These are phyloP conservation scores for Heritiera littoralis DNA, from an alignment of 345 rosid species.

Conservation along the genomic window DNA sequence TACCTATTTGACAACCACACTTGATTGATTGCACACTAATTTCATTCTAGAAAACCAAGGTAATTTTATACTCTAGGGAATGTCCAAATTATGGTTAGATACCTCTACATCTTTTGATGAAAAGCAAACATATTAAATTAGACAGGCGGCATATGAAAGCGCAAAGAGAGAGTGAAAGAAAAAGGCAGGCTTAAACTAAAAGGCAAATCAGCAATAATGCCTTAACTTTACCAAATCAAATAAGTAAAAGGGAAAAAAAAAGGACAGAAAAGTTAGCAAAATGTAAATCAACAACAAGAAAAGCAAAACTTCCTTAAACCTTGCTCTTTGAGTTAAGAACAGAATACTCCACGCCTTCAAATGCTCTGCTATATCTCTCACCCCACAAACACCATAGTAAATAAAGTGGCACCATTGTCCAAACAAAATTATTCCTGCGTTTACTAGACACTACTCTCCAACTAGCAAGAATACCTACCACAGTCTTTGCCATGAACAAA, in stretches of 20 bases:
- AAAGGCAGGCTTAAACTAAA: background rate
- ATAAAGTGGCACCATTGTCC: slow-evolving; percentile 26
- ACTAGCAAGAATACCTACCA: background rate
- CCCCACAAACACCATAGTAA: slow-evolving; percentile 25
- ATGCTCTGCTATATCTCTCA: slow-evolving; percentile 15
- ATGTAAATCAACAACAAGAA: background rate
- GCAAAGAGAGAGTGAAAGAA: background rate
- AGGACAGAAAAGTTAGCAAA: background rate
- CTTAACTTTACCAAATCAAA: background rate
- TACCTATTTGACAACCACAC: background rate
- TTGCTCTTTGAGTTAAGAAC: background rate
- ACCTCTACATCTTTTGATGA: background rate
- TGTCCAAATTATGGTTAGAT: background rate
- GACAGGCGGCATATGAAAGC: background rate
- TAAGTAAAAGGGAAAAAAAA: background rate
- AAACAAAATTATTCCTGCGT: slow-evolving; percentile 18
- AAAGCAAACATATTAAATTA: background rate
- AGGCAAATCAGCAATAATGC: background rate
- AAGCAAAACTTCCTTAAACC: slow-evolving; percentile 4
- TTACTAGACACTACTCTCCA: slow-evolving; percentile 18
- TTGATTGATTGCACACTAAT: background rate
- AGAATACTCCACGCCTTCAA: slow-evolving; percentile 8
- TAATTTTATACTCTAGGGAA: background rate
- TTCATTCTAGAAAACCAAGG: background rate
- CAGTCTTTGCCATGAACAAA: slow-evolving; percentile 23